A percentile compares a stretch with the other conserved stretches of the same genome.
phyloP scores from a whole-genome alignment of 345 rosid species.

The Linum tenue region DNA sequence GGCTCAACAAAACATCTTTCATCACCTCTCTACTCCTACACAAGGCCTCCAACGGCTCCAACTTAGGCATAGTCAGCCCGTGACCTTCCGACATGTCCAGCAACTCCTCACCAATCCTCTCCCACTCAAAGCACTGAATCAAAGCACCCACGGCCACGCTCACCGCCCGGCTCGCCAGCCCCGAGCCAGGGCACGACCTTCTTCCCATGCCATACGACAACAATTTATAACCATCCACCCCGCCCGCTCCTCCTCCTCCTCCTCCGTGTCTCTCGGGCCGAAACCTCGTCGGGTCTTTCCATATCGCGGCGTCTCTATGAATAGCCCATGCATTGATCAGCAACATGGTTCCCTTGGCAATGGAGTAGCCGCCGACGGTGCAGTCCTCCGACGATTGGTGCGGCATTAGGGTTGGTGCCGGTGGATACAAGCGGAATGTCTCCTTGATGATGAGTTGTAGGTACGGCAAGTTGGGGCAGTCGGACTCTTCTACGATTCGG shows the following conservation, averaged over 20 bases:
- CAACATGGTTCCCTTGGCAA: not conserved
- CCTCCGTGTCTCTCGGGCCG: not conserved
- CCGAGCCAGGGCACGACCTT: not conserved
- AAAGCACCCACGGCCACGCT: not conserved
- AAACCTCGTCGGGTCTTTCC: too few relatives aligned
- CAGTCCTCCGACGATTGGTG: not conserved
- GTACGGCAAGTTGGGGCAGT: not conserved
- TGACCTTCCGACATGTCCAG: not conserved
- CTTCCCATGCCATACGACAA: not conserved
- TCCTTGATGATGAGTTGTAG: not conserved
- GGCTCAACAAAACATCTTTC: too few relatives aligned
- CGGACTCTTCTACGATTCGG: not conserved
- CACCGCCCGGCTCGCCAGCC: not conserved
- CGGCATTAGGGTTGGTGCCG: not conserved
- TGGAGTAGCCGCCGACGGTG: not conserved
- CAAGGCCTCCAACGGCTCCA: not conserved
- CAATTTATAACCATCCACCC: not conserved
- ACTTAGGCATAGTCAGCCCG: not conserved
- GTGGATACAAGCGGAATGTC: not conserved
- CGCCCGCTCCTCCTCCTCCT: too few relatives aligned
- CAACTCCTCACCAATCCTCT: not conserved
- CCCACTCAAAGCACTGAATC: not conserved
- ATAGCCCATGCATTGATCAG: too few relatives aligned
- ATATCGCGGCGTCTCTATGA: too few relatives aligned
- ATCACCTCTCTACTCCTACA: not conserved